Conservation (phyloP, 2,329 filamentous ascomycete species). For the Fusarium ambrosium region DNA sequence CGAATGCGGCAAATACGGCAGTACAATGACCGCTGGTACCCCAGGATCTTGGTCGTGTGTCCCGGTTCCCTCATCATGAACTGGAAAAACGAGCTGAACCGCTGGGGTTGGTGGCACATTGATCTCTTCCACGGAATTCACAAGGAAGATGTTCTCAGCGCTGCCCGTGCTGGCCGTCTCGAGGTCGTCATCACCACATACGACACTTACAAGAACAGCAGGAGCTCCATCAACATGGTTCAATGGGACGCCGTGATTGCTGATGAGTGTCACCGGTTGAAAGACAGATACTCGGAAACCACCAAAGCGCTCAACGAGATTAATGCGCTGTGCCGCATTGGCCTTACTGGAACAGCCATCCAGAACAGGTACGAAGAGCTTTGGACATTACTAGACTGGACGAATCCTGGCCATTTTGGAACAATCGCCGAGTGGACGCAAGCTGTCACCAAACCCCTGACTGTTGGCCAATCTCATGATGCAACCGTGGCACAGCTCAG, state of each 20-base stretch:
- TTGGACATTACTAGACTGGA: constrained; percentile 97
- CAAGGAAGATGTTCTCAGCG: constrained; percentile 78
- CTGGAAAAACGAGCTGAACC: constrained; percentile 86
- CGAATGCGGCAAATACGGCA: constrained; percentile 89
- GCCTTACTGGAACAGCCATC: constrained; percentile 94
- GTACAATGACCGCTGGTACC: constrained; percentile 77
- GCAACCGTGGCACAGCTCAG: constrained; percentile 87
- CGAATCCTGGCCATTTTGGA: constrained; percentile 82
- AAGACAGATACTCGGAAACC: constrained; percentile 81
- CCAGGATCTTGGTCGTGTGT: constrained; percentile 84
- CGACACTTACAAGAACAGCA: constrained; percentile 85
- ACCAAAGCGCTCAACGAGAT: constrained; percentile 90
- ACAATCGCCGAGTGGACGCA: constrained; percentile 80
- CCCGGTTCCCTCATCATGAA: constrained; percentile 91
- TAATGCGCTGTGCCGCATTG: constrained; percentile 92
- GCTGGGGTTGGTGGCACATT: constrained; percentile 97
- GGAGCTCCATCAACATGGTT: constrained; percentile 81
- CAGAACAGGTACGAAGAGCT: constrained; percentile 98
- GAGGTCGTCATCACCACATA: constrained; percentile 98
- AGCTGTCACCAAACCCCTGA: constrained; percentile 83
- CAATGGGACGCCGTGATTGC: constrained; percentile 95
- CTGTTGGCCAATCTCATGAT: constrained; percentile 91
- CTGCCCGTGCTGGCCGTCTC: constrained; percentile 80
- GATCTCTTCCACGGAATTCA: constrained; percentile 81
- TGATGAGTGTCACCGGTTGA: constrained; percentile 93